Percentiles rank a stretch among this genome's conserved stretches.
phyloP scores from a whole-genome alignment of 306 rosid species.

The Geum urbanum region DNA sequence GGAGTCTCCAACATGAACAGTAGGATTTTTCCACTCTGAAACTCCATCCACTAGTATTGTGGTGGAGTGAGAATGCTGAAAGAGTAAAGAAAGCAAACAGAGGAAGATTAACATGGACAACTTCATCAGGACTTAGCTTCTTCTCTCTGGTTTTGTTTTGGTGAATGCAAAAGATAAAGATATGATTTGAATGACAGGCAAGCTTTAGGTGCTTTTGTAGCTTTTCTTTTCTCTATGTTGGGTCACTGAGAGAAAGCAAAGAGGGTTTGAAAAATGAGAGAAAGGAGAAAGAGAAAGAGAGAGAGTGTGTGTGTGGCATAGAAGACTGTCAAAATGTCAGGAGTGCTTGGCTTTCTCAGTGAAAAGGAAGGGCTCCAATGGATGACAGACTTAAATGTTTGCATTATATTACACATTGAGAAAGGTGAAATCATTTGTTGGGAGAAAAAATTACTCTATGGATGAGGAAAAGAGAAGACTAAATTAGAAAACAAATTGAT shows the following conservation, averaged over 20 bases:
- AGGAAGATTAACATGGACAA: conserved; percentile 43
- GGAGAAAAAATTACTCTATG: conserved; percentile 18
- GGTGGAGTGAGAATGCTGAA: conserved; percentile 50
- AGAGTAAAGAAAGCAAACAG: conserved; percentile 29
- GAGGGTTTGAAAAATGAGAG: conserved; percentile 49
- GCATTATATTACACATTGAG: conserved; percentile 35
- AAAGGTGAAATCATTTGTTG: conserved; percentile 57
- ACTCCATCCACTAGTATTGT: conserved; percentile 69
- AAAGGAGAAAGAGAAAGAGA: conserved; percentile 10
- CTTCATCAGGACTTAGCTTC: conserved; percentile 29
- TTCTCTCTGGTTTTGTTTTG: conserved; percentile 14
- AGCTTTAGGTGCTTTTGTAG: conserved; percentile 6
- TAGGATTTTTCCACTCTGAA: conserved; percentile 73
- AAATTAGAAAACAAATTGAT: background rate
- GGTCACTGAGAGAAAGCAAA: conserved; percentile 33
- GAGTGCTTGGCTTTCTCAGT: conserved; percentile 46
- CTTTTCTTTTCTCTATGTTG: conserved; percentile 21
- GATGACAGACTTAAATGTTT: conserved; percentile 50
- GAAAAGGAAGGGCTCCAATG: conserved; percentile 47
- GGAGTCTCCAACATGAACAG: conserved; percentile 74
- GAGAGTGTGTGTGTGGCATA: conserved; percentile 16
- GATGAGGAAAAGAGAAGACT: conserved; percentile 13
- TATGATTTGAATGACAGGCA: conserved; percentile 15
- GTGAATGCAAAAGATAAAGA: conserved; percentile 10
- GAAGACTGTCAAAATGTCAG: conserved; percentile 58